A percentile compares a stretch with the other conserved stretches of the same genome.
Evolutionary conservation across 495 filamentous ascomycete genomes (phyloP).

Genomic region (Glutinoglossum americanum): DNA sequence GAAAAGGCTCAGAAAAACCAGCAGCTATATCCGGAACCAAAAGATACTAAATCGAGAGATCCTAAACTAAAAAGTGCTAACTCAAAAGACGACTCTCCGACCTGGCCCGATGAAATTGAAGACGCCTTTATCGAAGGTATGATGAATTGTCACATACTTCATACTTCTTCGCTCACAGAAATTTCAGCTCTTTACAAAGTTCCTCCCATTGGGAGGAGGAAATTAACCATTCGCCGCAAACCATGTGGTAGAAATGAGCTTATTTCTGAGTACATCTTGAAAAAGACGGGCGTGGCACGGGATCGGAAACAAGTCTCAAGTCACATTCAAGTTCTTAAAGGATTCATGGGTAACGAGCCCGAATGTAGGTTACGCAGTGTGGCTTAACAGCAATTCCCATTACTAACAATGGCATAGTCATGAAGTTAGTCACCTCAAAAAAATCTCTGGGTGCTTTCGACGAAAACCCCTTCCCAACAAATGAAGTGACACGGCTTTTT

Average conservation of each 20-base stretch:
- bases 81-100: slow-evolving; percentile 29
- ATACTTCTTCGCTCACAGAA: not conserved
- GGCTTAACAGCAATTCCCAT: slow-evolving; percentile 21
- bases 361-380: slow-evolving; percentile 20
- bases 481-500: slow-evolving; percentile 1
- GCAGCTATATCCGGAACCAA: slow-evolving; percentile 32
- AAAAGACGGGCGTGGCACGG: slow-evolving; percentile 40
- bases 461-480: not conserved
- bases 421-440: slow-evolving; percentile 3
- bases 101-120: slow-evolving; percentile 74
- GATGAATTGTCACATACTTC: slow-evolving; percentile 9
- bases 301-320: slow-evolving; percentile 82
- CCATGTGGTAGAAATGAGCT: slow-evolving; percentile 78
- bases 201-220: slow-evolving; percentile 62
- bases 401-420: slow-evolving; percentile 11
- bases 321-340: slow-evolving; percentile 91
- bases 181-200: slow-evolving; percentile 53
- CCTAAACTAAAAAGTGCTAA: slow-evolving; percentile 30
- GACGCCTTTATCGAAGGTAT: slow-evolving; percentile 78
- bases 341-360: slow-evolving; percentile 42
- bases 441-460: not conserved
- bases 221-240: slow-evolving; percentile 48
- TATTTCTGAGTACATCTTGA: slow-evolving; percentile 62
- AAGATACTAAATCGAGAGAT: slow-evolving; percentile 29
- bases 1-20: no score